Conservation (phyloP, 805 yeast genomes). For the Kodamaea laetipori region DNA sequence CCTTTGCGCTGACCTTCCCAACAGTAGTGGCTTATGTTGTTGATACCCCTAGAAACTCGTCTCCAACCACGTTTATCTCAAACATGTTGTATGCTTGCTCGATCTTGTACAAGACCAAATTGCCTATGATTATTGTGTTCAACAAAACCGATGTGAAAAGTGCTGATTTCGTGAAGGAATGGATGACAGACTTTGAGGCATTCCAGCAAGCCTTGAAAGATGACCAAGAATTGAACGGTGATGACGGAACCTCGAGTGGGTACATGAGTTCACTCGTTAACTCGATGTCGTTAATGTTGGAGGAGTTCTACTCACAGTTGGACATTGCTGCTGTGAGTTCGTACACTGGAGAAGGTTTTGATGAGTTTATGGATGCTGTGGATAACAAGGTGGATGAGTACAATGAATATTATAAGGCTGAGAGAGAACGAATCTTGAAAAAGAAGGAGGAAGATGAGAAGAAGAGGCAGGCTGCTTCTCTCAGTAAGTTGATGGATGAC, state of each 20-base stretch:
- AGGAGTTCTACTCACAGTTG: constrained; percentile 89
- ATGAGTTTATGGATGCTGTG: constrained; percentile 82
- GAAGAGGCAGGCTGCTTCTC: constrained; percentile 66
- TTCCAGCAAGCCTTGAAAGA: constrained; percentile 77
- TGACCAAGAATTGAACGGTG: constrained; percentile 67
- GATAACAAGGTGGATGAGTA: constrained; percentile 87
- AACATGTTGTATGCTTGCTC: constrained; percentile 99
- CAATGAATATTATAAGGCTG: constrained; percentile 77
- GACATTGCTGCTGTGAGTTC: constrained; percentile 94
- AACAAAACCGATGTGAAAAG: constrained; percentile 90
- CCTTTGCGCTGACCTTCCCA: constrained; percentile 94
- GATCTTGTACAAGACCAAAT: constrained; percentile 88
- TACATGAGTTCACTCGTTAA: constrained; percentile 93
- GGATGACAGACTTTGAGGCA: constrained; percentile 96
- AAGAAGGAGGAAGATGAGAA: constrained; percentile 78
- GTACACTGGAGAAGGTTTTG: constrained; percentile 92
- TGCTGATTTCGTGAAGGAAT: constrained; percentile 85
- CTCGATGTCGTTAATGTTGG: constrained; percentile 94
- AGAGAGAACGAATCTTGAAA: constrained; percentile 77
- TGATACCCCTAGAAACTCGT: constrained; percentile 92
- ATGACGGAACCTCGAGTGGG: constrained; percentile 66
- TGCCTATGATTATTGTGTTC: constrained; percentile 96
- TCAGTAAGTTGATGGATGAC: constrained; percentile 80
- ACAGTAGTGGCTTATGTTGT: constrained; percentile 94
- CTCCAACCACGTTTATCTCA: constrained; percentile 96